Percentiles rank a stretch among this genome's conserved stretches.
phyloP scores from a whole-genome alignment of 2,329 filamentous ascomycete genomes.

The Neofusicoccum laricinum region DNA sequence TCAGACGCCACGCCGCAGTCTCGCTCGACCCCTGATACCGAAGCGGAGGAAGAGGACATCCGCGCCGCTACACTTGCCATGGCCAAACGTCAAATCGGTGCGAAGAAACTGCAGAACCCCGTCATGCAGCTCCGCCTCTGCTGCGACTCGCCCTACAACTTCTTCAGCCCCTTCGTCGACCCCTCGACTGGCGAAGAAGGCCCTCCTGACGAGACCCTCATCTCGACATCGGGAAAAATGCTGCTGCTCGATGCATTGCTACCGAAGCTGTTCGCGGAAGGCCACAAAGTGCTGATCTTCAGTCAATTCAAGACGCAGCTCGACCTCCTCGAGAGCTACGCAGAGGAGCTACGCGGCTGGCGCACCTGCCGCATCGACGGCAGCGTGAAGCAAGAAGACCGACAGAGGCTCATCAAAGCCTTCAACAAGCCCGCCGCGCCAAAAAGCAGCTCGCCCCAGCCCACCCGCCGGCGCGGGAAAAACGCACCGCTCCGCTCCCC shows the following conservation, averaged over 20 bases:
- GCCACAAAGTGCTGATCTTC: constrained; percentile 92
- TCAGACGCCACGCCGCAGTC: constrained; percentile 37
- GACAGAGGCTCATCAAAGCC: constrained; percentile 47
- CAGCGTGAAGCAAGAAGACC: constrained; percentile 66
- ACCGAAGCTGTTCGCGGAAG: constrained; percentile 66
- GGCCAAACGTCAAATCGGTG: constrained; percentile 82
- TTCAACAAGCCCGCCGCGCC: constrained; percentile 43
- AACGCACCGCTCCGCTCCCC: constrained; percentile 8
- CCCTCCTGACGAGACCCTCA: constrained; percentile 70
- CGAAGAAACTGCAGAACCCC: constrained; percentile 90
- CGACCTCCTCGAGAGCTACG: constrained; percentile 87
- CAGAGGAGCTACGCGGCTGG: constrained; percentile 72
- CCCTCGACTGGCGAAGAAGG: constrained; percentile 43
- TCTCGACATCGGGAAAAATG: constrained; percentile 94
- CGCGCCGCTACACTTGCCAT: constrained; percentile 67
- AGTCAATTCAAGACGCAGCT: constrained; percentile 95
- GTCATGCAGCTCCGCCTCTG: constrained; percentile 87
- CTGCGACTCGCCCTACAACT: constrained; percentile 93
- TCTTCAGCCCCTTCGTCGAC: constrained; percentile 78
- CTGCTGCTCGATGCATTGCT: constrained; percentile 85
- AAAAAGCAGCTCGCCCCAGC: constrained; percentile 26
- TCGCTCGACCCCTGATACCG: constrained; percentile 38
- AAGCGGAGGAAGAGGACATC: constrained; percentile 61
- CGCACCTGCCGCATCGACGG: constrained; percentile 88
- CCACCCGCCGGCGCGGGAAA: not conserved